A percentile compares a stretch with the other conserved stretches of the same genome.
These are phyloP conservation scores for Suillus weaverae DNA, from an alignment of 768 basidiomycete genomes.

Conservation along the genomic window DNA sequence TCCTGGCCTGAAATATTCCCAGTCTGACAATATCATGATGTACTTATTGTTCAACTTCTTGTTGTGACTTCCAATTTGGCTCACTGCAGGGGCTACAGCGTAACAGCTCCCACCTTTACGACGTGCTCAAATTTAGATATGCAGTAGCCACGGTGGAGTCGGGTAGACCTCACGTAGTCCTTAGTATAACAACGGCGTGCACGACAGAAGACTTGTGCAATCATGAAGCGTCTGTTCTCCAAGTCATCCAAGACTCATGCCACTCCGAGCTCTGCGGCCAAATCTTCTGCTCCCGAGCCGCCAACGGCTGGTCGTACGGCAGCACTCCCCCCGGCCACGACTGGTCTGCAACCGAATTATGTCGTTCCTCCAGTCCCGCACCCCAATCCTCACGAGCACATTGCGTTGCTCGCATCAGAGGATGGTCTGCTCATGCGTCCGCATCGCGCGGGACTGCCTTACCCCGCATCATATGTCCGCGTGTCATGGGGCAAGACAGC, in stretches of 20 bases:
- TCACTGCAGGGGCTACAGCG: not conserved
- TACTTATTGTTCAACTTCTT: not conserved
- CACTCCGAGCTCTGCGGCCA: conserved; percentile 1
- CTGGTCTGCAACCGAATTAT: conserved; percentile 58
- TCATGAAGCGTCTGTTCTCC: conserved; percentile 35
- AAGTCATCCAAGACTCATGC: conserved; percentile 17
- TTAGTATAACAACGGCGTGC: not conserved
- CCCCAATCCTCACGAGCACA: conserved; percentile 68
- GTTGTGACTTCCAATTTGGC: not conserved
- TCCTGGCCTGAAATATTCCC: not conserved
- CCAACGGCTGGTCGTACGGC: not conserved
- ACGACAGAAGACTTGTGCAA: not conserved
- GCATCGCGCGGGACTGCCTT: conserved; percentile 32
- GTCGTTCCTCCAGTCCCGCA: conserved; percentile 71
- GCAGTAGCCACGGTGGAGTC: not conserved
- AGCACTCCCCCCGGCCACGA: conserved; percentile 12
- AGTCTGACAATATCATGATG: not conserved
- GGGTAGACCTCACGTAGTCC: not conserved
- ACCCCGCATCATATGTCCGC: conserved; percentile 43
- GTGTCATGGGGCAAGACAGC: conserved; percentile 62
- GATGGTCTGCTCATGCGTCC: conserved; percentile 71
- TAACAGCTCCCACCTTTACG: not conserved
- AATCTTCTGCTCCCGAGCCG: not conserved
- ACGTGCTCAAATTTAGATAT: not conserved
- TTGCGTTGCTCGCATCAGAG: conserved; percentile 58